Evolutionary conservation across 768 basidiomycete species (phyloP).

Genomic region (Kwoniella pini): DNA sequence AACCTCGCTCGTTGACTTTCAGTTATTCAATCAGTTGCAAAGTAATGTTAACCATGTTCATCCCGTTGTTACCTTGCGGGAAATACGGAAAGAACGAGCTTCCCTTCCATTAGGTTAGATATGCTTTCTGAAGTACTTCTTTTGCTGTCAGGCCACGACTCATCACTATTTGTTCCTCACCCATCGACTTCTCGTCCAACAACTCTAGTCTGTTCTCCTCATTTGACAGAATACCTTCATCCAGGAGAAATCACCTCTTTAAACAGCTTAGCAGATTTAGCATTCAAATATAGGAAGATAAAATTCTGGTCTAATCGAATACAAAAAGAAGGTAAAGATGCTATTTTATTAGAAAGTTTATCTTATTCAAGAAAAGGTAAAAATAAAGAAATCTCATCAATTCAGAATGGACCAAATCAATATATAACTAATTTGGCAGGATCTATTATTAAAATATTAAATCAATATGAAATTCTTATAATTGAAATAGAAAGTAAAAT

Average conservation of each 20-base stretch:
- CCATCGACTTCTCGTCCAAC: slow-evolving; percentile 37
- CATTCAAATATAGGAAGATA: slow-evolving; percentile 72
- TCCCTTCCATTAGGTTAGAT: neutral
- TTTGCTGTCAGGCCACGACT: slow-evolving; percentile 81
- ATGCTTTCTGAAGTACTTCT: slow-evolving; percentile 91
- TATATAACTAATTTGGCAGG: slow-evolving; percentile 79
- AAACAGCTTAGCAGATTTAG: slow-evolving; percentile 74
- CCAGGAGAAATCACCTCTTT: slow-evolving; percentile 85
- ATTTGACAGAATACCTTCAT: slow-evolving; percentile 72
- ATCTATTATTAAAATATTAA: slow-evolving; percentile 62
- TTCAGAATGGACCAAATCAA: slow-evolving; percentile 63
- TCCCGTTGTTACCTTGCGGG: no score
- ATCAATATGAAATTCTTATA: slow-evolving; percentile 3
- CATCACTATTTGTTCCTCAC: slow-evolving; percentile 69
- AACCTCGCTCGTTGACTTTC: no score
- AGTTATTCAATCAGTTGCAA: no score
- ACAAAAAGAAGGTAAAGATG: slow-evolving; percentile 22
- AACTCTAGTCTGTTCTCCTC: slow-evolving; percentile 59
- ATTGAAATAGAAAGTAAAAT: slow-evolving; percentile 50
- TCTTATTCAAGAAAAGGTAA: neutral
- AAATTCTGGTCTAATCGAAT: slow-evolving; percentile 60
- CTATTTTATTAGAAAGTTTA: slow-evolving; percentile 21
- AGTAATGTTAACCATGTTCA: no score
- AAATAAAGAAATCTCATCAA: slow-evolving; percentile 26
- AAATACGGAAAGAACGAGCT: neutral